Evolutionary conservation across 352 stramenopile species (phyloP), one percentile per base, ranked within the genome.

Genomic region (Phytophthora pistaciae): DNA sequence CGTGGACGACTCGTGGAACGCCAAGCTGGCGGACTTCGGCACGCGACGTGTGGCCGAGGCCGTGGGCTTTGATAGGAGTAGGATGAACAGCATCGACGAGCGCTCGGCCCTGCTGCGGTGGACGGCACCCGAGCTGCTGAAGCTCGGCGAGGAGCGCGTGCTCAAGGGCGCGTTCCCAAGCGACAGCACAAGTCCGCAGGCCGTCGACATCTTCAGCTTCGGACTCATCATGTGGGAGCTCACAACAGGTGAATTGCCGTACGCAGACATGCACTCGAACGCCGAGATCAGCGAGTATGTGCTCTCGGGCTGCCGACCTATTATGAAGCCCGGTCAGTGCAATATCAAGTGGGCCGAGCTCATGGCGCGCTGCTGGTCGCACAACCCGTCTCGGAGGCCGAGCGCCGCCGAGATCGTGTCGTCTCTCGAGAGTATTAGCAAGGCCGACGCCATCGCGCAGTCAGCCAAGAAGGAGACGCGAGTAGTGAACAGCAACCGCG

Each of bases 181-280:
- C 50, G 82, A 83, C 70, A 70, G 71, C 16, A 40, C 68, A 5
- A 82, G 74, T 53, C 88, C 90, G 20, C 87, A 96, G 66, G 88
- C 87, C n/a, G 84, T 93, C 21, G 90, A 96, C 72, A 83, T 96
- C 27, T 96, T 94, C 72, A 93, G 84, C 70, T 95, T 96, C 59
- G 90, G 90, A 50, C 90, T 96, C 27, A 84, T 96, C 64, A 88
- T 96, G 80, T 96, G 87, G 87, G 90, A 96, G 74, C 84, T 96
- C 60, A 92, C 85, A 60, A 93, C 88, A 44, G 83, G 86, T n/a
- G 86, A 96, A 62, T 50, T 95, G 50, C 90, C 90, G 44, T 96
- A 91, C 62, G 72, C 74, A 20, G 78, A 90, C 56, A 84, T 92
- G 72, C 64, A 75, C 48, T 87, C 68, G 33, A 95, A 95, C 64